A percentile compares a stretch with the other conserved stretches of the same genome.
Evolutionary conservation across 2,329 filamentous ascomycete species (phyloP).

Genomic region (Xylariaceae sp.): DNA sequence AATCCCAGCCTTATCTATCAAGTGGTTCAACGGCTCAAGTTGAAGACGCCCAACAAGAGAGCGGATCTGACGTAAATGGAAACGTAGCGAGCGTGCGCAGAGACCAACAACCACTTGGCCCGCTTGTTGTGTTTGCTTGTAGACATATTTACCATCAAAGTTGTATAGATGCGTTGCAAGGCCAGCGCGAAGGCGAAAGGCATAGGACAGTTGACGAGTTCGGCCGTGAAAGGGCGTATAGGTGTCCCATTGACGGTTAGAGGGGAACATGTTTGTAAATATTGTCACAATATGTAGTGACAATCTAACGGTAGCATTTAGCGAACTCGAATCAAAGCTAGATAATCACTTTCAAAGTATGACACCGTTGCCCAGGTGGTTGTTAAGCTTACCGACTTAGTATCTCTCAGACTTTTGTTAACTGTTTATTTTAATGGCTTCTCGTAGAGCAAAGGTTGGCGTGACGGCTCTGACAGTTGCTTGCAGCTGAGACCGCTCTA

Average conservation of each 20-base stretch:
- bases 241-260: constrained; percentile 63
- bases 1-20: constrained; percentile 12
- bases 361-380: too few relatives aligned
- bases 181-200: constrained; percentile 53
- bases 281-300: constrained; percentile 6
- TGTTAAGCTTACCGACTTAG: too few relatives aligned
- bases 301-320: constrained; percentile 6
- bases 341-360: neutral
- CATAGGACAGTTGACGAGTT: constrained; percentile 51
- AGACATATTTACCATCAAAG: constrained; percentile 73
- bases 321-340: constrained; percentile 3
- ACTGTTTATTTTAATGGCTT: too few relatives aligned
- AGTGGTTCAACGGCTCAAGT: constrained; percentile 14
- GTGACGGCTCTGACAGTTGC: too few relatives aligned
- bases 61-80: constrained; percentile 48
- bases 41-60: constrained; percentile 29
- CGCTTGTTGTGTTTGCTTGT: constrained; percentile 71
- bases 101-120: constrained; percentile 62
- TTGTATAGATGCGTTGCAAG: constrained; percentile 71
- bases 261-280: constrained; percentile 17
- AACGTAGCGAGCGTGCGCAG: constrained; percentile 40
- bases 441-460: too few relatives aligned
- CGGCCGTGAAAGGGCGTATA: constrained; percentile 55
- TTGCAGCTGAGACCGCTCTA: too few relatives aligned
- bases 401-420: too few relatives aligned